phyloP scores from a whole-genome alignment of 345 rosid genomes.

The Ailanthus altissimus region DNA sequence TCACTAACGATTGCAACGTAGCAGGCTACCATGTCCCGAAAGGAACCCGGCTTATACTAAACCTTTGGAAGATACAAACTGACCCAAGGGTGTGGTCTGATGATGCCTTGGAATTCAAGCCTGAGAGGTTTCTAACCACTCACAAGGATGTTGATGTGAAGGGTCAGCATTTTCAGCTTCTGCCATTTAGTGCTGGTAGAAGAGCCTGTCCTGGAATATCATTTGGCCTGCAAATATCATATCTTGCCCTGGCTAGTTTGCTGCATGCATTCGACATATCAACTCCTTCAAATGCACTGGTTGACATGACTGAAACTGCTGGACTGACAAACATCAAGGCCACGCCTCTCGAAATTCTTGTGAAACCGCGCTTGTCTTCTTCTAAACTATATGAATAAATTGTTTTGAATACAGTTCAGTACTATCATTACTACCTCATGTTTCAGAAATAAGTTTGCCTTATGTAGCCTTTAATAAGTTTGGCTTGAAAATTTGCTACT shows the following conservation, averaged over 20 bases:
- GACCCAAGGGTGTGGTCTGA: constrained; percentile 41
- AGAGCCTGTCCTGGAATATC: constrained; percentile 40
- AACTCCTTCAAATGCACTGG: neutral
- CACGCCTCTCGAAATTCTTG: constrained; percentile 33
- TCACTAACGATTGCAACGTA: constrained; percentile 30
- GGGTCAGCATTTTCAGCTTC: too few species aligned
- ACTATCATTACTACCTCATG: too few species aligned
- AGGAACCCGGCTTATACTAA: constrained; percentile 35
- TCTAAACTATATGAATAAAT: neutral
- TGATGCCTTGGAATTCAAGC: too few species aligned
- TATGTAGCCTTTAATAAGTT: too few species aligned
- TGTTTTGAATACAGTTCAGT: too few species aligned
- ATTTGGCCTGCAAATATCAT: constrained; percentile 29
- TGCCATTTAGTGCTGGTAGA: constrained; percentile 40
- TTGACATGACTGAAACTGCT: constrained; percentile 35
- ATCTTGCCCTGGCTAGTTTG: constrained; percentile 33
- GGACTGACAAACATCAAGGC: constrained; percentile 35
- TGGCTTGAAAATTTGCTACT: too few species aligned
- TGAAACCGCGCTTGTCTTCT: constrained; percentile 34
- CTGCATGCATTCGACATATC: constrained; percentile 39
- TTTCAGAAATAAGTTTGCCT: too few species aligned
- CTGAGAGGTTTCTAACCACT: too few species aligned
- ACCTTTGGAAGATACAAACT: constrained; percentile 35
- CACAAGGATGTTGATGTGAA: too few species aligned
- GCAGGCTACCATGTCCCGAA: constrained; percentile 33